Conservation (phyloP, 164 flowering plant species). For the Berberis thunbergii region DNA sequence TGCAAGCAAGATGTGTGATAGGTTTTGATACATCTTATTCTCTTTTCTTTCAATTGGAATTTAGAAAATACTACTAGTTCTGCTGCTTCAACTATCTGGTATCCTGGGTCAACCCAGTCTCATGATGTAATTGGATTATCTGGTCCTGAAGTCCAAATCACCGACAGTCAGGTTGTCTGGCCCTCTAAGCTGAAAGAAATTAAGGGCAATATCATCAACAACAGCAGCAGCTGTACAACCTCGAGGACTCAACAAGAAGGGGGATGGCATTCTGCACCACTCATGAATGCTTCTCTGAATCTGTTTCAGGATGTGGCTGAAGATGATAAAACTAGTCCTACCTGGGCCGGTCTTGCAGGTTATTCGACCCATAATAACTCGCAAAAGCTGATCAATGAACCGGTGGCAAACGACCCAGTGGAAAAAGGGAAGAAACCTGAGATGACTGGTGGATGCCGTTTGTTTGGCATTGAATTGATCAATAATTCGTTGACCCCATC, state of each 20-base stretch:
- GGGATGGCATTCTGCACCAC: slow-evolving; percentile 32
- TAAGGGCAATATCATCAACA: slow-evolving; percentile 8
- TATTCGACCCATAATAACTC: slow-evolving; percentile 20
- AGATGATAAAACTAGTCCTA: slow-evolving; percentile 36
- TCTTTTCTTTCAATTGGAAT: slow-evolving; percentile 1
- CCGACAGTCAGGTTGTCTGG: slow-evolving; percentile 31
- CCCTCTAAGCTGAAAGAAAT: slow-evolving; percentile 28
- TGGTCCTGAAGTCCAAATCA: slow-evolving; percentile 29
- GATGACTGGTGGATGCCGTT: slow-evolving; percentile 36
- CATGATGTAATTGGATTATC: slow-evolving; percentile 26
- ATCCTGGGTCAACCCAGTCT: slow-evolving; percentile 31
- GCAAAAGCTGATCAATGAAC: slow-evolving; percentile 11
- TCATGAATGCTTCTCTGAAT: slow-evolving; percentile 25
- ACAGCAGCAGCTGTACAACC: slow-evolving; percentile 14
- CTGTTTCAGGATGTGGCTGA: slow-evolving; percentile 30
- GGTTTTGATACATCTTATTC: not conserved
- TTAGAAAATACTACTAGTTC: slow-evolving; percentile 25
- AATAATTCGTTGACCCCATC: slow-evolving; percentile 15
- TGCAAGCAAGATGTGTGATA: not conserved
- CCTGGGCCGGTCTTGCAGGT: slow-evolving; percentile 22
- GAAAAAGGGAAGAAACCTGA: slow-evolving; percentile 38
- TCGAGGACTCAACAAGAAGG: slow-evolving; percentile 13
- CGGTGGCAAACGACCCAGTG: slow-evolving; percentile 12
- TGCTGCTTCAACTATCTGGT: slow-evolving; percentile 33
- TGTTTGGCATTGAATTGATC: slow-evolving; percentile 71